Conservation (phyloP, 768 basidiomycete genomes). For the Calocera cornea region DNA sequence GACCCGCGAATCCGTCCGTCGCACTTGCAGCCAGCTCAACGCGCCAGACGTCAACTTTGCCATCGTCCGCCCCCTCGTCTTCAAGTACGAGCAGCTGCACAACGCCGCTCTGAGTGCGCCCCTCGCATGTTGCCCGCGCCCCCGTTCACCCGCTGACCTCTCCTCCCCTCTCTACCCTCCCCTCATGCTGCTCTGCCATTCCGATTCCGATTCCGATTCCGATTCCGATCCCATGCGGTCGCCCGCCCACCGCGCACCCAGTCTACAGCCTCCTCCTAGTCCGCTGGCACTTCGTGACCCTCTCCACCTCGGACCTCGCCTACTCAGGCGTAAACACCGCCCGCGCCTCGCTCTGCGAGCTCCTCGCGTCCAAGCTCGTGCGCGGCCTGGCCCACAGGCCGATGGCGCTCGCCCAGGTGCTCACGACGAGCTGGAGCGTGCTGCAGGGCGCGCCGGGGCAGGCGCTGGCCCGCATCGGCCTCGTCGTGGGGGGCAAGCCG, state of each 20-base stretch:
- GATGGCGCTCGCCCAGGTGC: conserved; percentile 61
- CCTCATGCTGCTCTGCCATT: no score
- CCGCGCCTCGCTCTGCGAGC: conserved; percentile 70
- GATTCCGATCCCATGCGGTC: neutral
- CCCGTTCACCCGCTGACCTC: no score
- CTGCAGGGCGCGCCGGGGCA: conserved; percentile 59
- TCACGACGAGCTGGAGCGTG: conserved; percentile 76
- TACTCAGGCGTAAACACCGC: conserved; percentile 58
- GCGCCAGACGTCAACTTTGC: conserved; percentile 74
- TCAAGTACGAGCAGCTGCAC: conserved; percentile 57
- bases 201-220: no score
- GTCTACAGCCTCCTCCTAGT: conserved; percentile 69
- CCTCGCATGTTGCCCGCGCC: no score
- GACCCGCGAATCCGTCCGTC: conserved; percentile 6
- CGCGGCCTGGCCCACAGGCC: conserved; percentile 54
- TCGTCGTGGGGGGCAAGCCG: conserved; percentile 43
- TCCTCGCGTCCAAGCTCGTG: conserved; percentile 78
- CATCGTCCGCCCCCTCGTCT: conserved; percentile 60
- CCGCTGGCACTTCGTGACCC: conserved; percentile 60
- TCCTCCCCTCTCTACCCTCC: no score
- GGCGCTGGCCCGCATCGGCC: conserved; percentile 53
- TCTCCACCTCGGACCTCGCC: conserved; percentile 57
- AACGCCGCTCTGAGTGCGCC: conserved; percentile 42
- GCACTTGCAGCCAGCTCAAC: conserved; percentile 48
- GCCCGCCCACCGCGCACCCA: no score